Conservation (phyloP, 1,284 basidiomycete species). For the Porphyrellus sp. region DNA sequence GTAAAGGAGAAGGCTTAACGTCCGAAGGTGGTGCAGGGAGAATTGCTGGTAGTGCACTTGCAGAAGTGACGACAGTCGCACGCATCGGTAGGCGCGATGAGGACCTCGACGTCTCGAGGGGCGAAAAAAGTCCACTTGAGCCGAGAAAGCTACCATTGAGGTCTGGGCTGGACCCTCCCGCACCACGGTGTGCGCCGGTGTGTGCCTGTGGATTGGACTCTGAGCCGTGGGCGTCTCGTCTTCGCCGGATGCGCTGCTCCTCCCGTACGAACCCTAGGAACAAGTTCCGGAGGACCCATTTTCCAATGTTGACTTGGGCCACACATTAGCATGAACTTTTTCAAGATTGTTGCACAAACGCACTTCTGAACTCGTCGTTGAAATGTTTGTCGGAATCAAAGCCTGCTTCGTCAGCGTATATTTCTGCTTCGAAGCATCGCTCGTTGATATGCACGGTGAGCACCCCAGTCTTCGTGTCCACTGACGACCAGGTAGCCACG, state of each 20-base stretch:
- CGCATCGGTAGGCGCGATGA: conserved; percentile 17
- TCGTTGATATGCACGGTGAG: conserved; percentile 88
- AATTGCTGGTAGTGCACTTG: conserved; percentile 52
- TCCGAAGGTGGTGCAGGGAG: conserved; percentile 46
- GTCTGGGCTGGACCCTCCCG: conserved; percentile 33
- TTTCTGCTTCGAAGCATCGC: conserved; percentile 88
- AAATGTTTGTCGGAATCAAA: conserved; percentile 54
- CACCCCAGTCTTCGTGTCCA: conserved; percentile 88
- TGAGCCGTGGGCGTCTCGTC: conserved; percentile 29
- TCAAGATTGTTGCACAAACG: conserved; percentile 35
- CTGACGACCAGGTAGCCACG: conserved; percentile 80
- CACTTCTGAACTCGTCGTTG: conserved; percentile 78
- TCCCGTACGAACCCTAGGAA: conserved; percentile 70
- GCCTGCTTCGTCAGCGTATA: conserved; percentile 89
- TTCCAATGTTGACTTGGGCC: conserved; percentile 71
- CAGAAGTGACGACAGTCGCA: conserved; percentile 24
- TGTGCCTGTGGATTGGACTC: conserved; percentile 21
- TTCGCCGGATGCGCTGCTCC: conserved; percentile 49
- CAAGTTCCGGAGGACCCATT: conserved; percentile 75
- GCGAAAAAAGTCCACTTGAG: conserved; percentile 31
- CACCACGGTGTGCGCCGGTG: conserved; percentile 22
- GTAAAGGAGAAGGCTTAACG: conserved; percentile 49
- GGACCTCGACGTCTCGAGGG: conserved; percentile 29
- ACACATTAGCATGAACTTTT: conserved; percentile 13
- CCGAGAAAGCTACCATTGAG: conserved; percentile 22